Base-by-base conservation (phyloP, 768 basidiomycete genomes). In the Pleurotus tuoliensis region DNA sequence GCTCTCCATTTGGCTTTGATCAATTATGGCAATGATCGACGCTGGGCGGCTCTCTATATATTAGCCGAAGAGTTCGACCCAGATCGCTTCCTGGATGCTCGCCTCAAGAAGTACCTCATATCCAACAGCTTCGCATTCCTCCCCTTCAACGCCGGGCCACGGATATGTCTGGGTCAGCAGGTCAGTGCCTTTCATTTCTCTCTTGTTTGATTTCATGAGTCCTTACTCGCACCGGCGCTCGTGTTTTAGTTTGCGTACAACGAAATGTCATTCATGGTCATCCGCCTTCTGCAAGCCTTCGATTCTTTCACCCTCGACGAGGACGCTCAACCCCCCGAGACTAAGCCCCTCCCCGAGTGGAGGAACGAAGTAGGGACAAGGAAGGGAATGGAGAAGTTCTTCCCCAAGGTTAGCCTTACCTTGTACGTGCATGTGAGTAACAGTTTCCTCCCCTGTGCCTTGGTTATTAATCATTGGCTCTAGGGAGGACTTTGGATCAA, bases 71-170 rank as follows among this genome's bases (percentile, higher is more conserved):
- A 82, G 63, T 88, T 88, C 55, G 87, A 90, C 63, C 87, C 87
- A 0, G 85, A 87, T 58, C 80, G 87, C 3, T 89, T 86, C 74
- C 71, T 88, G 44, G 87, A 88, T 63, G 74, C 82, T 8, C 74
- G 87, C 8, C 67, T 87, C 34, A 76, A 82, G 59, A 82, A 80
- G 62, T 85, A 87, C 56, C 73, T 88, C 25, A 71, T 79, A 25
- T 76, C 80, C 38, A 86, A 87, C 60, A 79, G 84, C 0, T 87
- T 84, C 71, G 85, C 87, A 56, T 90, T 90, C 71, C 74, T 88
- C 3, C 84, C 83, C 13, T 85, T 85, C 72, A 84, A 83, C 56
- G 82, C 78, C 2, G 79, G 79, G 13, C 83, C 83, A 5, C 75
- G 82, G 13, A 82, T 84, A 53, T 84, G 82, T 59, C 74, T 83